phyloP scores from a whole-genome alignment of 495 filamentous ascomycete genomes.

The Mytilinidion resinicola region DNA sequence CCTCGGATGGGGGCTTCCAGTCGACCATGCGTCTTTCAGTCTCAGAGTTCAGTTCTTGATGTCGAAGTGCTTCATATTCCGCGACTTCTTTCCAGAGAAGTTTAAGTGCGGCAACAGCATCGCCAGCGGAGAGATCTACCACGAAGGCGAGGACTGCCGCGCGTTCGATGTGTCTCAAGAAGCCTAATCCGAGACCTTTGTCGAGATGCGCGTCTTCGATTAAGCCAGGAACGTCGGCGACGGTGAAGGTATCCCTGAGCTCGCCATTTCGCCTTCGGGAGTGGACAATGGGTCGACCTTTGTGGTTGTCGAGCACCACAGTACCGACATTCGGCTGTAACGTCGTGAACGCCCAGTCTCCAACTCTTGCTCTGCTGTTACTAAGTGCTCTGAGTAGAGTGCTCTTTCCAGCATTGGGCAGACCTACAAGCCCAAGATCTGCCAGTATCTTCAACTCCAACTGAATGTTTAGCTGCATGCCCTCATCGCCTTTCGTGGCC shows the following conservation, averaged over 20 bases:
- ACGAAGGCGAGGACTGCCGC: constrained; percentile 91
- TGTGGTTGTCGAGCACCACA: constrained; percentile 78
- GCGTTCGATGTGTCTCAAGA: constrained; percentile 89
- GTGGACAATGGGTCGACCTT: constrained; percentile 54
- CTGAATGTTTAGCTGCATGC: constrained; percentile 70
- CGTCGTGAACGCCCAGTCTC: constrained; percentile 95
- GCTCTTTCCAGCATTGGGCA: constrained; percentile 95
- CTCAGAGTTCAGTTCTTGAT: constrained; percentile 45
- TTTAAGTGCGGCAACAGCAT: constrained; percentile 71
- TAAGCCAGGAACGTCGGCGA: constrained; percentile 92
- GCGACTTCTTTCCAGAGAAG: constrained; percentile 83
- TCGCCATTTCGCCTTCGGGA: constrained; percentile 32
- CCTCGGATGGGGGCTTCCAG: constrained; percentile 9
- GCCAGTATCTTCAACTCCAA: constrained; percentile 92
- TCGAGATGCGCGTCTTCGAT: constrained; percentile 88
- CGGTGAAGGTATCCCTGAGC: constrained; percentile 70
- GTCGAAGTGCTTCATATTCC: constrained; percentile 71
- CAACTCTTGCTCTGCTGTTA: constrained; percentile 78
- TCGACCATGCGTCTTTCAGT: constrained; percentile 41
- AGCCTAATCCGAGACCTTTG: constrained; percentile 83
- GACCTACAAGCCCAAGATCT: constrained; percentile 87
- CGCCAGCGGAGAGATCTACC: constrained; percentile 71
- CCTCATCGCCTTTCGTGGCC: constrained; percentile 77
- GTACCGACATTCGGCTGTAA: constrained; percentile 92
- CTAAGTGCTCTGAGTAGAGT: constrained; percentile 83